A percentile compares a stretch with the other conserved stretches of the same genome.
Evolutionary conservation across 2,329 filamentous ascomycete species (phyloP).

Genomic region (Neobulgaria alba): DNA sequence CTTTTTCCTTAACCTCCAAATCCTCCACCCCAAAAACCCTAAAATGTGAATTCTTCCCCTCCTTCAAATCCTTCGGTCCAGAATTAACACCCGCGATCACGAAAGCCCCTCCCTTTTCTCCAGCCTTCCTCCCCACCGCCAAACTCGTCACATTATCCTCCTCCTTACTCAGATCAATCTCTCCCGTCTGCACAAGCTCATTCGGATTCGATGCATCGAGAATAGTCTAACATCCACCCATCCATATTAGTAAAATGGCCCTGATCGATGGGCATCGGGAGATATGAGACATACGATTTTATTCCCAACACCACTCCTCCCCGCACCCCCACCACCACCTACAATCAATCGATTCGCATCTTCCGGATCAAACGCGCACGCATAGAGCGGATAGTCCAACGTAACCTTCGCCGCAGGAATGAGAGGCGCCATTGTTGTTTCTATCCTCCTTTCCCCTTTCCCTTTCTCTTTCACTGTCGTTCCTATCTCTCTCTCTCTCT

Average conservation of each 20-base stretch:
- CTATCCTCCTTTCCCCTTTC: no score
- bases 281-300: no score
- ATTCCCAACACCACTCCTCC: conserved; percentile 74
- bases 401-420: conserved; percentile 30
- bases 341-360: conserved; percentile 70
- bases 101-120: conserved; percentile 42
- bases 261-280: no score
- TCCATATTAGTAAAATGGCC: no score
- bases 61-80: conserved; percentile 59
- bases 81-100: conserved; percentile 80
- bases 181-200: conserved; percentile 52
- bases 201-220: conserved; percentile 25
- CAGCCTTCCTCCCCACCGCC: conserved; percentile 52
- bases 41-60: conserved; percentile 77
- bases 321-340: conserved; percentile 78
- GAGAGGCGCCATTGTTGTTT: conserved; percentile 23
- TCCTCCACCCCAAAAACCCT: conserved; percentile 60
- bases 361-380: conserved; percentile 78
- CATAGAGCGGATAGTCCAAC: conserved; percentile 77
- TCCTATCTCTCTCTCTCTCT: no score
- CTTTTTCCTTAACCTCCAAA: conserved; percentile 35
- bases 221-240: conserved; percentile 21
- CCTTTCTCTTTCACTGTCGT: no score
- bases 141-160: conserved; percentile 87
- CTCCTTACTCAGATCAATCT: conserved; percentile 69